A percentile compares a stretch with the other conserved stretches of the same genome.
Conservation (phyloP, 192 early-diverging fungal genomes). For the Linnemannia hyalina region DNA sequence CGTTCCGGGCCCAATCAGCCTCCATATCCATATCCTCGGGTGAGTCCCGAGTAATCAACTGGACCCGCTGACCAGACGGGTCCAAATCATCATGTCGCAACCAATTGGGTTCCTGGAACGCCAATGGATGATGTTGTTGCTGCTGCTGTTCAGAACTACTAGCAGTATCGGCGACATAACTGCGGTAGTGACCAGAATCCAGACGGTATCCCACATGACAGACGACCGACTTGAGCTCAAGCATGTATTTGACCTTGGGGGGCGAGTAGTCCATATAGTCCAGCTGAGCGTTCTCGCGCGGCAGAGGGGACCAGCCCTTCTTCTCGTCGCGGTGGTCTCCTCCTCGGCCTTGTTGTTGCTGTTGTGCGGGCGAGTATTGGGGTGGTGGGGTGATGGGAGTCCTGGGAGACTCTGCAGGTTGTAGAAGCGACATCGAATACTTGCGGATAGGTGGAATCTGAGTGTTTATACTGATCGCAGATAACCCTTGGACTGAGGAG, state of each 20-base stretch:
- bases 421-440: constrained; percentile 41
- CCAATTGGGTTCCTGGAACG: constrained; percentile 59
- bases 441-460: constrained; percentile 24
- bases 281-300: constrained; percentile 17
- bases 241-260: constrained; percentile 62
- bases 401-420: constrained; percentile 31
- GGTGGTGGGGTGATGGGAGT: constrained; percentile 43
- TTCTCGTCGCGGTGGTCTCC: constrained; percentile 23
- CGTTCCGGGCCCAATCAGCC: constrained; percentile 59
- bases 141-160: constrained; percentile 4
- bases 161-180: constrained; percentile 57
- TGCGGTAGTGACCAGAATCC: constrained; percentile 67
- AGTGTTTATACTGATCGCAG: constrained; percentile 33
- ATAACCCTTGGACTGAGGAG: constrained; percentile 23
- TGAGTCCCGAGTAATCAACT: constrained; percentile 28
- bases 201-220: constrained; percentile 67
- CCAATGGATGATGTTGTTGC: constrained; percentile 40
- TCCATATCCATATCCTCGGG: constrained; percentile 53
- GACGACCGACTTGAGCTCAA: constrained; percentile 67
- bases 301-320: constrained; percentile 19
- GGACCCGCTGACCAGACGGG: constrained; percentile 60
- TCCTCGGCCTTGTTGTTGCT: neutral
- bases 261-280: constrained; percentile 44
- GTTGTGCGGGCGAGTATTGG: constrained; percentile 29
- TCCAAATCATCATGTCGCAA: constrained; percentile 74